Base-by-base conservation (phyloP, 371 early-diverging fungal genomes). In the Zychaea mexicana region DNA sequence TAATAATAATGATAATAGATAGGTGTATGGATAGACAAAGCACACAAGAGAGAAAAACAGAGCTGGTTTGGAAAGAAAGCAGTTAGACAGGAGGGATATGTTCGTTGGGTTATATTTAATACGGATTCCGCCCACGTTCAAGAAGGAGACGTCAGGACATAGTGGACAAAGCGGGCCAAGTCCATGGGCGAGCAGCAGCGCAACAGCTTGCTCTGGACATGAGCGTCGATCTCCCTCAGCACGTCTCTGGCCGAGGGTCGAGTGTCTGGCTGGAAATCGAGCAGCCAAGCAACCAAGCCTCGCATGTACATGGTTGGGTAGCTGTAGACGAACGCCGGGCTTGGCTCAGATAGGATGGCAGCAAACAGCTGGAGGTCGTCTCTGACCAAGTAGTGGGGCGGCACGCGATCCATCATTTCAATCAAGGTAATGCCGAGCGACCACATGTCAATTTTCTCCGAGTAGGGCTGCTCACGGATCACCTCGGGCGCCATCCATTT, bases 401-500 rank as follows among this genome's bases (percentile, higher is more conserved):
- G 81, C 27, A 81, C 81, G 54, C 81, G 76, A 55, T 81, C 81
- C 81, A 81, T 81, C 81, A 81, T 81, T 62, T 81, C 81, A 70
- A 82, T 82, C 32, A 79, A 64, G 10, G 79, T 77, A 56, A 82
- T 82, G 33, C 82, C 82, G 19, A 82, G 68, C 19, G 82, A 82
- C 82, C 82, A 82, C 73, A 82, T 69, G 63, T 82, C 82, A 62
- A 82, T 79, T 60, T 77, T 82, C 70, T 78, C 79, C 57, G 70
- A 68, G 42, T 82, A 82, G 28, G 64, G 67, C 52, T 75, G 64
- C 67, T 82, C 77, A 45, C 79, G 72, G 52, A 82, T 79, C n/a
- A 82, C 82, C 68, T 82, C 82, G 27, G 82, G 82, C 17, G 82
- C 75, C 82, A 82, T 82, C 77, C 81, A 99, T 79, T 82, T 82